Percentiles rank a stretch among this genome's conserved stretches.
phyloP scores from a whole-genome alignment of 352 stramenopile genomes.

The Globisporangium mamillatum region DNA sequence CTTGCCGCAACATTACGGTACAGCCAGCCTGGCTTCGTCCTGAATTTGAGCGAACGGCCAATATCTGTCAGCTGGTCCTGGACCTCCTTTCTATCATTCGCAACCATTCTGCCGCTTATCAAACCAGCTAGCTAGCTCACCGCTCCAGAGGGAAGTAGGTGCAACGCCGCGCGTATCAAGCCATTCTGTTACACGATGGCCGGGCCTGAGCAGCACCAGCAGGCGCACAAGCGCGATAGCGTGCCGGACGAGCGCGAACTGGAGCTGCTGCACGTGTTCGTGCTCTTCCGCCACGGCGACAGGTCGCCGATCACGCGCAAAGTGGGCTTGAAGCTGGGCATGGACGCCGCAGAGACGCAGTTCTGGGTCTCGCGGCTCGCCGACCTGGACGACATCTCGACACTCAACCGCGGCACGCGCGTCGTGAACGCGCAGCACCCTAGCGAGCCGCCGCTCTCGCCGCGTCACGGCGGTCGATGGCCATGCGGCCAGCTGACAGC shows the following conservation, averaged over 20 bases:
- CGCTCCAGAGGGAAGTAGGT: background rate
- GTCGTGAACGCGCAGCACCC: constrained; percentile 30
- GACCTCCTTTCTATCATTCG: too few relatives aligned
- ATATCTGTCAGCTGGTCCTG: too few relatives aligned
- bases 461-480: constrained; percentile 60
- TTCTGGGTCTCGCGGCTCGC: constrained; percentile 63
- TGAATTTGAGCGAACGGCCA: too few relatives aligned
- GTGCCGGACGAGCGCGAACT: constrained; percentile 21
- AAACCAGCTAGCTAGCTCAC: background rate
- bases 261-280: constrained; percentile 57
- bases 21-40: too few relatives aligned
- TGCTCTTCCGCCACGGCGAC: constrained; percentile 77
- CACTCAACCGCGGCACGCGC: constrained; percentile 45
- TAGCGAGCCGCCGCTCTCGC: constrained; percentile 27
- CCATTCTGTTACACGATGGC: constrained; percentile 5
- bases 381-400: constrained; percentile 35
- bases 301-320: constrained; percentile 68
- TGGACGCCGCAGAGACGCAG: constrained; percentile 42
- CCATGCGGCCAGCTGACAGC: constrained; percentile 71
- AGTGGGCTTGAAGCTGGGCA: constrained; percentile 40
- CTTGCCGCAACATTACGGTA: too few relatives aligned
- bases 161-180: background rate
- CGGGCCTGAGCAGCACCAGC: background rate
- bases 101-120: too few relatives aligned
- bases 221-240: background rate